Evolutionary conservation across 2,329 filamentous ascomycete species (phyloP).

Genomic region (Fusarium sp.): DNA sequence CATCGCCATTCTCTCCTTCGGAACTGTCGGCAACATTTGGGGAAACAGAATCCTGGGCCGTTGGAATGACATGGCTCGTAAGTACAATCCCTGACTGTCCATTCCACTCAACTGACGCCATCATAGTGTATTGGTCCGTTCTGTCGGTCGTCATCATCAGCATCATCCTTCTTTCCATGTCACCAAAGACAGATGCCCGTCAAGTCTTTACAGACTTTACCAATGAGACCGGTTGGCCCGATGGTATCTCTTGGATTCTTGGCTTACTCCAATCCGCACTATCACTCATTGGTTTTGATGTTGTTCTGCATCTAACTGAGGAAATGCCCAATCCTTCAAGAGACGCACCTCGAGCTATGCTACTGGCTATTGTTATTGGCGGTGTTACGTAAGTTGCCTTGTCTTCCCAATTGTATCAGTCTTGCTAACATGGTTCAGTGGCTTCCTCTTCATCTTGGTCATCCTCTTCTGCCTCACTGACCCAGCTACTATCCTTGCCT

Average conservation of each 20-base stretch:
- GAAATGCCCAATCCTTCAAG: conserved; percentile 58
- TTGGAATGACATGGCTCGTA: conserved; percentile 58
- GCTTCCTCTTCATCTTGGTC: conserved; percentile 55
- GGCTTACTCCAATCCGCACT: conserved; percentile 58
- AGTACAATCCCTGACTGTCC: rapidly evolving
- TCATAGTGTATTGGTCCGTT: conserved; percentile 58
- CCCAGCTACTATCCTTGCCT: conserved; percentile 50
- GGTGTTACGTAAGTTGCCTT: conserved; percentile 54
- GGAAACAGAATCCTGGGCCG: conserved; percentile 55
- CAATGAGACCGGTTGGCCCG: conserved; percentile 60
- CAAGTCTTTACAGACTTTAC: conserved; percentile 59
- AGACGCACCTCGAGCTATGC: conserved; percentile 58
- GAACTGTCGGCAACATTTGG: conserved; percentile 49
- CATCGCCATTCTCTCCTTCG: conserved; percentile 43
- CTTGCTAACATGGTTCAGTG: conserved; percentile 37
- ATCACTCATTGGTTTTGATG: conserved; percentile 58
- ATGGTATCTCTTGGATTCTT: conserved; percentile 62
- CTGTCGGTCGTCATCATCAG: conserved; percentile 57
- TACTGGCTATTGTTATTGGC: conserved; percentile 57
- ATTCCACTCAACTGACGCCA: too few species aligned
- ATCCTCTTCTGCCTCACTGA: conserved; percentile 58
- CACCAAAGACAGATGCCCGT: conserved; percentile 54
- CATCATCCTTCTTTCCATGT: conserved; percentile 56
- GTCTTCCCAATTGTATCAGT: rapidly evolving
- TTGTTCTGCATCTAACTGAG: conserved; percentile 59